Base-by-base conservation (phyloP, 805 yeast genomes). In the Grigorovia yakushimaensis region DNA sequence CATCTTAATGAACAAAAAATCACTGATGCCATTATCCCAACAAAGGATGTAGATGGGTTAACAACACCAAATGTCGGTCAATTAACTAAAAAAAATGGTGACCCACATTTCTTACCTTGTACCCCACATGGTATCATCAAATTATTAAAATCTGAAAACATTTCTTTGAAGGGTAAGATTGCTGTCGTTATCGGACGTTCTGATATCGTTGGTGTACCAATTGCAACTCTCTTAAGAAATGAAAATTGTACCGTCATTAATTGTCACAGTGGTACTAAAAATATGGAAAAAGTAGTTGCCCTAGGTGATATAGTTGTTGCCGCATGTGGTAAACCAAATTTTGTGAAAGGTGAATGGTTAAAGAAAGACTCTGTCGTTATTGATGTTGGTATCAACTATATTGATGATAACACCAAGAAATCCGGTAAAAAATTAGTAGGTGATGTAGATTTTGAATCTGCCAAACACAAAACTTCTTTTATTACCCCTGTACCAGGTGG, bases 401-500 rank as follows among this genome's bases (percentile, higher is more conserved):
- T 85, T 50, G 81, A 83, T 10, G 97, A 91, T 66, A 62, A 78
- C 10, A 62, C 80, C 27, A 82, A 79, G 57, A 83, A 84, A 62
- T 79, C 84, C 21, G 97, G 97, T 20, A 78, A 73, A 59, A 79
- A 81, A 61, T 72, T 91, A 63, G 95, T 87, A n/a, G 98, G 98
- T 53, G 98, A 91, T 65, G 96, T 88, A 41, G 96, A 89, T 59
- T 91, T 73, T 59, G 84, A 72, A 47, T 70, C 80, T 27, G 89
- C 87, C 47, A 66, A 73, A 48, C 66, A 69, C 37, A 76, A 72
- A 53, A 81, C 88, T 4, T 72, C 81, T 7, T 77, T 74, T 56
- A 77, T 93, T 52, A 89, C 98, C 5, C 98, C 98, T 17, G 98
- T 91, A 47, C 98, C 98, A 30, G 98, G 98, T 63, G 98, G 98